Percentiles rank a stretch among this genome's conserved stretches.
These are phyloP conservation scores for Lablab purpureus DNA, from an alignment of 306 rosid genomes.

Conservation along the genomic window DNA sequence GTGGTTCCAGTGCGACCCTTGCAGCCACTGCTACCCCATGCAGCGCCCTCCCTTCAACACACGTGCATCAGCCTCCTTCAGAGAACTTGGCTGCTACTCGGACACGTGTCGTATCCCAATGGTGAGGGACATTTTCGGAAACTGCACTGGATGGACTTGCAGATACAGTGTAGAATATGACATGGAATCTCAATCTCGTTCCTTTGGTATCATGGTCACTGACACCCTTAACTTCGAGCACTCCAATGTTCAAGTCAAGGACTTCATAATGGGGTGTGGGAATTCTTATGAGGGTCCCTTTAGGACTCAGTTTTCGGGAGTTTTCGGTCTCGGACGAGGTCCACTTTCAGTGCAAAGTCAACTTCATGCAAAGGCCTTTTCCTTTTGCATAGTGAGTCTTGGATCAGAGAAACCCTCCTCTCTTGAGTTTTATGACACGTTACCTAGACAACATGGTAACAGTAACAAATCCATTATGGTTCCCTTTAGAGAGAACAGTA, in stretches of 20 bases:
- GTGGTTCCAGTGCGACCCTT: constrained; percentile 54
- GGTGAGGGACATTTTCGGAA: constrained; percentile 39
- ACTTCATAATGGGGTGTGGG: constrained; percentile 51
- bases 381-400: constrained; percentile 38
- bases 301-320: constrained; percentile 40
- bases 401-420: constrained; percentile 30
- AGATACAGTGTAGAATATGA: background rate
- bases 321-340: constrained; percentile 55
- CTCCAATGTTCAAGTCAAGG: constrained; percentile 24
- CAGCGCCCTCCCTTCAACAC: constrained; percentile 44
- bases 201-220: constrained; percentile 44
- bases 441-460: background rate
- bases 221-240: constrained; percentile 31
- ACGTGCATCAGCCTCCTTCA: constrained; percentile 35
- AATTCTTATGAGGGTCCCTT: constrained; percentile 46
- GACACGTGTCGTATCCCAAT: constrained; percentile 45
- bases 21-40: constrained; percentile 47
- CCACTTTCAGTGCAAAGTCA: constrained; percentile 55
- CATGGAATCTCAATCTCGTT: constrained; percentile 20
- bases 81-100: constrained; percentile 38
- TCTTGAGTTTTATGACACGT: constrained; percentile 40
- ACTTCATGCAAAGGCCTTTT: constrained; percentile 50
- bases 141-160: constrained; percentile 38
- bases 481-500: constrained; percentile 35
- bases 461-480: constrained; percentile 36